Evolutionary conservation across 768 basidiomycete species (phyloP), one percentile per base, ranked within the genome.

Genomic region (Mycena galopus): DNA sequence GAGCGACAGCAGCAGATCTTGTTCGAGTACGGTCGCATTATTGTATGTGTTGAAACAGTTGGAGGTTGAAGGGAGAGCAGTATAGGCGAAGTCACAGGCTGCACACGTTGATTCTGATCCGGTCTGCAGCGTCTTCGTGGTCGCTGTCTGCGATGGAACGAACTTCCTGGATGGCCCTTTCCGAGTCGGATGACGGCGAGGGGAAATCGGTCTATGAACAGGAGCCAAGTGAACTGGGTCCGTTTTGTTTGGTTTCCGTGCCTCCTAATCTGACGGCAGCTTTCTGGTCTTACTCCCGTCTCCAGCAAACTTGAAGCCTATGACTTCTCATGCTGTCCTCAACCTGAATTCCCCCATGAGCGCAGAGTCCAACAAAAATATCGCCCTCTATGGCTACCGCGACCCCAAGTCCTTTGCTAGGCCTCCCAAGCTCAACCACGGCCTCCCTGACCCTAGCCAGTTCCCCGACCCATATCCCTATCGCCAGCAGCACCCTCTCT

Each of bases 401-500:
- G 53, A 71, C 44, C 50, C 75, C 39, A 50, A 63, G 65, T 71
- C 76, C 42, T 87, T 84, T 81, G 83, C 82, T 78, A 87, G 80
- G 70, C 86, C 83, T 59, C 85, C 84, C 44, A 87, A 86, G 80
- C 81, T 77, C 33, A 58, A 78, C 32, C 81, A 84, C 71, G 78
- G 83, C 11, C 83, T 92, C 61, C 89, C 89, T 61, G 92, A 93
- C 79, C 91, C 91, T 33, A 86, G 88, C 9, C 90, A 89, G 57
- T 93, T 90, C 76, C 92, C 93, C 25, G 92, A 94, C 80, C 91
- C 92, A 27, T 91, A 93, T 81, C 90, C 92, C 29, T 90, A 88
- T 69, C 88, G 89, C 50, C 82, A 85, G 8, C 89, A 86, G 61
- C 82, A 87, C 53, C 82, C 84, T 65, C 83, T 86, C n/a, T 82